Conservation (phyloP, 2,329 filamentous ascomycete species). For the Leptographium flavum region DNA sequence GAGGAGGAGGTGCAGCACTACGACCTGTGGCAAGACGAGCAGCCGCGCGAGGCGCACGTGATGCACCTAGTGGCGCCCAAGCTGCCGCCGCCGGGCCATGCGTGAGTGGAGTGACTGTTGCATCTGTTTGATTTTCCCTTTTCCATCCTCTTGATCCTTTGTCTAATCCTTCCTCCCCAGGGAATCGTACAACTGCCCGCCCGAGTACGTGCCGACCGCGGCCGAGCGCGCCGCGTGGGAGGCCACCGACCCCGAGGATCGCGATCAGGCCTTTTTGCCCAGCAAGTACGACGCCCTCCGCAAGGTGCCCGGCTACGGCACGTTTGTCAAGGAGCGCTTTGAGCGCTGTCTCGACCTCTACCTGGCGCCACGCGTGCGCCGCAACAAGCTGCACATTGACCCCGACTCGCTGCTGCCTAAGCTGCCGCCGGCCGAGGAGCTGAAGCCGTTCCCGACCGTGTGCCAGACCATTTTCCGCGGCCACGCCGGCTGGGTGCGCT, state of each 20-base stretch:
- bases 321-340: conserved; percentile 89
- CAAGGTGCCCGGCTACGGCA: conserved; percentile 81
- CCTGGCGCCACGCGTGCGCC: conserved; percentile 77
- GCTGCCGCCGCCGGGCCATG: conserved; percentile 80
- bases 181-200: conserved; percentile 89
- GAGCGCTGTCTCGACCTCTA: conserved; percentile 93
- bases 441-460: conserved; percentile 87
- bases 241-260: conserved; percentile 73
- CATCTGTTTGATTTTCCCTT: not conserved
- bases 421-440: conserved; percentile 79
- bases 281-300: conserved; percentile 70
- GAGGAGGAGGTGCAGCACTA: conserved; percentile 60
- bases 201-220: conserved; percentile 80
- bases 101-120: not conserved
- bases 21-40: conserved; percentile 92
- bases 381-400: conserved; percentile 94
- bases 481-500: conserved; percentile 77
- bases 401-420: conserved; percentile 86
- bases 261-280: conserved; percentile 79
- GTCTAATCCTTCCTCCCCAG: not conserved
- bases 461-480: conserved; percentile 78
- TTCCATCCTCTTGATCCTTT: not conserved
- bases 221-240: conserved; percentile 80
- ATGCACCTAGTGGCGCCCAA: conserved; percentile 97
- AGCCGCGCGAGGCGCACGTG: conserved; percentile 63